Base-by-base conservation (phyloP, 176 grass and related monocot genomes). In the Cenchrus purpureus region DNA sequence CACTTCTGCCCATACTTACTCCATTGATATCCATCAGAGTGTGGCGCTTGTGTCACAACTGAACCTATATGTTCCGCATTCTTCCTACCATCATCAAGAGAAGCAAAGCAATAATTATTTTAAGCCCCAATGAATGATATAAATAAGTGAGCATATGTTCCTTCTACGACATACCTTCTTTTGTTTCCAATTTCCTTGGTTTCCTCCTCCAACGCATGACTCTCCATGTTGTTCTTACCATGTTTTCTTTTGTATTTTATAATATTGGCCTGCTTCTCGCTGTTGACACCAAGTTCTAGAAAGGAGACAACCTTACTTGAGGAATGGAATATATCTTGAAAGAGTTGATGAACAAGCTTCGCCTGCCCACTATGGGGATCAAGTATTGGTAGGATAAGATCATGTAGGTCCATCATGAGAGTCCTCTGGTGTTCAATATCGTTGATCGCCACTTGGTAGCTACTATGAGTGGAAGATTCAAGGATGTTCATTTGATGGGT, bases 1-100 rank as follows among this genome's bases (percentile, higher is more conserved):
- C 37, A 68, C 57, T 79, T 88, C 48, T 88, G 71, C 4, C 87
- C 87, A 25, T 84, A 88, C 74, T 88, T 79, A 32, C 67, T 88
- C 81, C 81, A 88, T 56, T 73, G 71, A 71, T 88, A 58, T 28
- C 86, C 86, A 72, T 88, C 86, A 2, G 65, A 67, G 66, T 88
- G 2, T n/a, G 86, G 86, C 49, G 37, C 55, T 17, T 76, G 31
- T 22, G 79, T 82, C 54, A 77, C 54, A 17, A 82, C 31, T 34
- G 79, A 78, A 52, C 58, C 43, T 83, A 58, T 83, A 56, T 83
- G 69, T n/a, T 74, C 3, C 52, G 44, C 28, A 20, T 83, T 74
- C 69, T 74, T 83, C 56, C 81, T 83, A 37, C 14, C 75, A 78
- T 46, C 40, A 46, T 40, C 56, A 82, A 28, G 52, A 82, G 52